Evolutionary conservation across 495 filamentous ascomycete genomes (phyloP), one percentile per base, ranked within the genome.

Genomic region (Aspergillus bertholletiae): DNA sequence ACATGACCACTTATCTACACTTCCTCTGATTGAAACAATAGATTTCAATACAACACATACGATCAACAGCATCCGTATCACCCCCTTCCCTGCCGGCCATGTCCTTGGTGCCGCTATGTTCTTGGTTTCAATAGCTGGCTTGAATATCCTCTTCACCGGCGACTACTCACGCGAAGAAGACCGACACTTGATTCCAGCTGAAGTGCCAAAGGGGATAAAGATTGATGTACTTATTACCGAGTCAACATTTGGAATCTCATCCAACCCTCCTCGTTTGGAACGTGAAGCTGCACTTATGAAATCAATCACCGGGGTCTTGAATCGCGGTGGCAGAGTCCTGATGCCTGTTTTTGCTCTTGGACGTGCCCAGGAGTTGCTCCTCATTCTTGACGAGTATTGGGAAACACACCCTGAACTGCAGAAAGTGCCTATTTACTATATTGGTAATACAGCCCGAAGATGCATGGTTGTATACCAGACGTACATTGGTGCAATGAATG

Each of bases 401-500:
- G 81, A 81, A 44, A 85, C 86, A 34, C 92, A 97, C 63, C 73
- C 81, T 0, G 90, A 96, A 63, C 88, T 84, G 60, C 93, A 95
- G 59, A 89, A 88, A 55, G 84, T 87, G 18, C 94, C 94, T 17
- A 97, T 98, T 50, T 98, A 97, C 75, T 98, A 97, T 69, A 94
- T 94, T 46, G 90, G 87, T 56, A 96, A 93, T 64, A 80, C 96
- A 45, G 94, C 94, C 1, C 77, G 93, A 58, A 94, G 96, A 69
- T 98, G 94, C 66, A 98, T 98, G 94, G 82, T 96, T 17, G 92
- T 98, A 6, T 98, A 98, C 64, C 93, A 97, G 69, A 98, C 94
- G 1, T 97, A 97, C 64, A 88, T 96, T 54, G 87, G 89, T 49
- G 89, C 91, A 23, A 98, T 98, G 94, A 98, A 98, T 66, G 93